These are phyloP conservation scores for Rickenella mellea DNA, from an alignment of 768 basidiomycete genomes.

Conservation along the genomic window DNA sequence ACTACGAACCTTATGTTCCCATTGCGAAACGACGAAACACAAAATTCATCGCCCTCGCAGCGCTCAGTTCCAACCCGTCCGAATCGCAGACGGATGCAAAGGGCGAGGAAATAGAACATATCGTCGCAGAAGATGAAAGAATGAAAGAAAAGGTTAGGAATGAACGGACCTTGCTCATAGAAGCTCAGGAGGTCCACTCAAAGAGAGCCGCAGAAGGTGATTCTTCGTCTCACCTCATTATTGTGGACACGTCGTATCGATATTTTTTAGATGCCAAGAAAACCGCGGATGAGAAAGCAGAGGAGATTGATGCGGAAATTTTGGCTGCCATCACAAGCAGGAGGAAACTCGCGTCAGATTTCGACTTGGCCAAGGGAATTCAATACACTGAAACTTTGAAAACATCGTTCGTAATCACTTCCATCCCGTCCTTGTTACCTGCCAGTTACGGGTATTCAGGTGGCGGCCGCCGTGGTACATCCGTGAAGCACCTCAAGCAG, in stretches of 20 bases:
- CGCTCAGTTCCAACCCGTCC: slow-evolving; percentile 10
- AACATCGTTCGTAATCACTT: slow-evolving; percentile 49
- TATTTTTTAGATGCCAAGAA: slow-evolving; percentile 65
- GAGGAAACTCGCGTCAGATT: slow-evolving; percentile 83
- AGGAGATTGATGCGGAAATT: slow-evolving; percentile 86
- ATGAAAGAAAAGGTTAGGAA: slow-evolving; percentile 66
- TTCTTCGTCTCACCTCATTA: slow-evolving; percentile 7
- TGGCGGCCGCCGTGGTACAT: slow-evolving; percentile 87
- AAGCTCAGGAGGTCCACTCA: slow-evolving; percentile 91
- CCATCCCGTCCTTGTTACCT: neutral
- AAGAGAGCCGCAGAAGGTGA: slow-evolving; percentile 74
- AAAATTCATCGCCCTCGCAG: slow-evolving; percentile 64
- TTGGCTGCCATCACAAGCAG: slow-evolving; percentile 86
- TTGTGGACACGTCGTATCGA: slow-evolving; percentile 5
- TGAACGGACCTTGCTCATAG: slow-evolving; percentile 80
- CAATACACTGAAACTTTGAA: slow-evolving; percentile 79
- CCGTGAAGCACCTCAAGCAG: slow-evolving; percentile 55
- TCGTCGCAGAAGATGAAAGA: slow-evolving; percentile 65
- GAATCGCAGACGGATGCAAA: slow-evolving; percentile 21
- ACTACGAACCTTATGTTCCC: slow-evolving; percentile 81
- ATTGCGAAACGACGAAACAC: slow-evolving; percentile 78
- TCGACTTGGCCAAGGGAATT: slow-evolving; percentile 90
- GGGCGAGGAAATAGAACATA: slow-evolving; percentile 51
- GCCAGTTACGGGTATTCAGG: slow-evolving; percentile 28
- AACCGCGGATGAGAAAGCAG: slow-evolving; percentile 73